phyloP scores from a whole-genome alignment of 441 rosid genomes.

The Erysimum cheiri region DNA sequence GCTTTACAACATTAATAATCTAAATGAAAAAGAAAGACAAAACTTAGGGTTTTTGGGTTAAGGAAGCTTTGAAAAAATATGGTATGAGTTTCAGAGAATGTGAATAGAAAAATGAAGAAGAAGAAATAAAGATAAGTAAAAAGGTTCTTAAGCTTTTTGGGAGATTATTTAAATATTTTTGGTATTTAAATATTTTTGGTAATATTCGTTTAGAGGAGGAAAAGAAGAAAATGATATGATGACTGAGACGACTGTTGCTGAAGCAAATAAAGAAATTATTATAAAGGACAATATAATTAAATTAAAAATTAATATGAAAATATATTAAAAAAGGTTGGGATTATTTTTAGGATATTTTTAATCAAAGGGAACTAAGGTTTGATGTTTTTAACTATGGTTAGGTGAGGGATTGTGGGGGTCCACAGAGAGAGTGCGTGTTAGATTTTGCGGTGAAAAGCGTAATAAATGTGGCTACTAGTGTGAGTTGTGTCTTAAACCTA shows the following conservation, averaged over 20 bases:
- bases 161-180: slow-evolving; percentile 7
- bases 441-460: slow-evolving; percentile 45
- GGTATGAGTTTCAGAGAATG: slow-evolving; percentile 32
- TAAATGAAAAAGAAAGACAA: neutral
- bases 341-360: slow-evolving; percentile 9
- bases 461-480: slow-evolving; percentile 38
- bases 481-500: slow-evolving; percentile 34
- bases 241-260: slow-evolving; percentile 38
- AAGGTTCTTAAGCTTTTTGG: slow-evolving; percentile 39
- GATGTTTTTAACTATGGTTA: slow-evolving; percentile 43
- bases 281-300: slow-evolving; percentile 18
- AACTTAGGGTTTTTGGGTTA: slow-evolving; percentile 34
- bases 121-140: slow-evolving; percentile 35
- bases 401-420: slow-evolving; percentile 16
- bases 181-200: neutral
- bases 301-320: slow-evolving; percentile 13
- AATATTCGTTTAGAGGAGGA: slow-evolving; percentile 28
- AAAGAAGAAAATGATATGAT: slow-evolving; percentile 41
- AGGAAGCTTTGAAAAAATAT: slow-evolving; percentile 12
- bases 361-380: slow-evolving; percentile 11
- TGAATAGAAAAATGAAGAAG: slow-evolving; percentile 33
- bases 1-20: slow-evolving; percentile 32
- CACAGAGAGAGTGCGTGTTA: slow-evolving; percentile 39
- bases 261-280: slow-evolving; percentile 20
- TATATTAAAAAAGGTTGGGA: neutral